Base-by-base conservation (phyloP, 108 stramenopile genomes). In the Conticribra weissflogii region DNA sequence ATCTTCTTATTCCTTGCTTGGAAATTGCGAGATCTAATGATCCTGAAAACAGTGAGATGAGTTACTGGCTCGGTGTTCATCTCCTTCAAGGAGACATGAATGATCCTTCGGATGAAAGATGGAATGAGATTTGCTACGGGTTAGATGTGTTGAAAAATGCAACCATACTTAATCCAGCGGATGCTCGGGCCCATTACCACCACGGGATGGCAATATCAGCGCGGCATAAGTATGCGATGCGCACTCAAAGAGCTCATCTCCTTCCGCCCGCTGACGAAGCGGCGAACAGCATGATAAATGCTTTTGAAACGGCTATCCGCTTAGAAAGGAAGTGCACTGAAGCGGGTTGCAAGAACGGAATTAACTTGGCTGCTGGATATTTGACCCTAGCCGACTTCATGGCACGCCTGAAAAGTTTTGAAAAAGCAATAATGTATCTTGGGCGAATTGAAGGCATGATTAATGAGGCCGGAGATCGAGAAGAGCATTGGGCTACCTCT, bases 221-320 rank as follows among this genome's bases (percentile, higher is more conserved):
- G 49, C 68, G 76, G 18, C 76, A 77, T 54, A 77, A 77, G 56
- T 77, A 77, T 70, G 76, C 76, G 8, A 77, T 77, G 76, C 68
- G 63, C 32, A 70, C 76, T 2, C 64, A 51, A 32, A 49, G 63
- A 51, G 68, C 68, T 46, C 76, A 69, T 46, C 68, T 77, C 15
- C 76, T 77, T 51, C 76, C 76, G n/a, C 76, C 68, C 52, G 54
- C 76, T 41, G 62, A 48, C 22, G 76, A 70, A 33, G 76, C 58
- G 29, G 68, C 68, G 33, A 49, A 31, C 14, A 62, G 61, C 16
- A 32, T 77, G 25, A 70, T 77, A 2, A 16, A 69, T 41, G 50
- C 68, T 59, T 77, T 77, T 36, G 76, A 77, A 58, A 59, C 54
- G 30, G 63, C 68, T 14, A 59, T 70, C 46, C 30, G 57, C 8